Evolutionary conservation across 1,284 basidiomycete genomes (phyloP), one percentile per base, ranked within the genome.

Genomic region (Austroboletus novae-zelandiae): DNA sequence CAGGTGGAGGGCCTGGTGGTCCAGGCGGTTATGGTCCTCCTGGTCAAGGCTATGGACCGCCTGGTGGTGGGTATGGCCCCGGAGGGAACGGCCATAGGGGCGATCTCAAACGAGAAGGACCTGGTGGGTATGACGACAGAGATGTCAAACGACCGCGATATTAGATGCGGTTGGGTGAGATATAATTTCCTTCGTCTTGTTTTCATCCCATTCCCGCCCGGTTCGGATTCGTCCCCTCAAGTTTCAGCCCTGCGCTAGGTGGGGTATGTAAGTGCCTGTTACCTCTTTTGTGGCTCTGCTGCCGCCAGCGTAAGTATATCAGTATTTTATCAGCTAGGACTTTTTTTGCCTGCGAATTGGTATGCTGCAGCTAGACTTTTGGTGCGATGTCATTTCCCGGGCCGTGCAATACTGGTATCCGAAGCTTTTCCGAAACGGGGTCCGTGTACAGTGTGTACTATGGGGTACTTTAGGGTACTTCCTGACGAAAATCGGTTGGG

Each of bases 61-160:
- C 67, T 48, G 67, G 67, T 40, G 66, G 61, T 54, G 67, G 65
- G 52, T 71, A 69, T 50, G 71, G 71, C 45, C 67, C 70, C 27
- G 69, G 69, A 35, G 73, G 73, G 46, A 78, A 80, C 51, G 77
- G 79, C 53, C 79, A 76, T 64, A 78, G 83, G 56, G 79, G 78
- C 43, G 81, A 80, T 64, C 81, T 84, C 71, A 88, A 87, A 70
- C 80, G 86, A 54, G 76, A 78, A 65, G 81, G 77, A 55, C 76
- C 82, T 49, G 83, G 83, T 69, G 84, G 84, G 62, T 85, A 80
- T 69, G 89, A 89, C 62, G 89, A 91, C 70, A 81, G 89, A 58
- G 88, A 91, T 59, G 62, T 77, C 39, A 92, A 92, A 73, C 84
- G 90, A 63, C 82, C 85, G 62, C 81, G 90, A 62, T 91, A 90